phyloP scores from a whole-genome alignment of 768 basidiomycete genomes.

The Lentinula raphanica region DNA sequence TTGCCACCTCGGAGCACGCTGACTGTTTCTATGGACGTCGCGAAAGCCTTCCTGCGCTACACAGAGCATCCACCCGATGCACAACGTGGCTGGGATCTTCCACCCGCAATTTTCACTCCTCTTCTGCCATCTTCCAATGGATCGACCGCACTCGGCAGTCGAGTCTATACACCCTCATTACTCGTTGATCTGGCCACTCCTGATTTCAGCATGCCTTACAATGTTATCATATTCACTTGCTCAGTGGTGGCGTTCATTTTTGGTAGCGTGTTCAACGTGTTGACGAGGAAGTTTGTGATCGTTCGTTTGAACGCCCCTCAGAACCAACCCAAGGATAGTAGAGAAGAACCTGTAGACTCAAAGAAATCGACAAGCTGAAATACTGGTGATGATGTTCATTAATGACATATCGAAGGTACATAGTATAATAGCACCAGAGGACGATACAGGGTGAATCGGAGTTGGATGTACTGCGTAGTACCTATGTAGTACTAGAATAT shows the following conservation, averaged over 20 bases:
- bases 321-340: not conserved
- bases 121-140: conserved; percentile 13
- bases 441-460: not conserved
- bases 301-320: conserved; percentile 22
- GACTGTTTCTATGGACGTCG: conserved; percentile 65
- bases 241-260: conserved; percentile 90
- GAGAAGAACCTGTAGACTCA: not conserved
- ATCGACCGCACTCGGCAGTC: conserved; percentile 16
- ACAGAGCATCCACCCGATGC: conserved; percentile 97
- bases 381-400: not conserved
- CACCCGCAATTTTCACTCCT: conserved; percentile 72
- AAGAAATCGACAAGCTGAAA: not conserved
- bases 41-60: conserved; percentile 84
- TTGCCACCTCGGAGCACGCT: conserved; percentile 68
- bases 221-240: conserved; percentile 95
- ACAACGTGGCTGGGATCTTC: conserved; percentile 90
- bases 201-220: conserved; percentile 99
- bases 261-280: conserved; percentile 83
- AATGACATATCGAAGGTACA: not conserved
- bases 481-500: not conserved
- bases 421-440: not conserved
- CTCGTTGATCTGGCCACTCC: conserved; percentile 95
- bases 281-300: conserved; percentile 79
- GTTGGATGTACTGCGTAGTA: not conserved
- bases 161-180: conserved; percentile 76